These are phyloP conservation scores for Pythium plurisporium DNA, from an alignment of 352 stramenopile genomes.

Conservation along the genomic window DNA sequence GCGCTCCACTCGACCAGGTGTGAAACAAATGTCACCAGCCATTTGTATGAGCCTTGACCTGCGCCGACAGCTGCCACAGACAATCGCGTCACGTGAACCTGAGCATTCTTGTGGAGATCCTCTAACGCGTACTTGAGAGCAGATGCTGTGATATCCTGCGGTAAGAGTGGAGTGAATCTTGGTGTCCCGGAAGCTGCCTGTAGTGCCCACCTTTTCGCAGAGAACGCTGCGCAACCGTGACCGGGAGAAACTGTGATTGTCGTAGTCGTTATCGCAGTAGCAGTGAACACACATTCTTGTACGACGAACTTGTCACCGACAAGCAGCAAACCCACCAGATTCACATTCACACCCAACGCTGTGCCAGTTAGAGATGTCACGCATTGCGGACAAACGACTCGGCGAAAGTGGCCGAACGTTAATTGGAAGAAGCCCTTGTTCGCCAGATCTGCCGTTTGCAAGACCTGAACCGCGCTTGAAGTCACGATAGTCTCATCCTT, in stretches of 20 bases:
- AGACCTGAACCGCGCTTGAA: conserved; percentile 86
- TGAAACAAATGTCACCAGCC: conserved; percentile 90
- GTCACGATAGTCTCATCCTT: conserved; percentile 67
- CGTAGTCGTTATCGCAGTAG: conserved; percentile 31
- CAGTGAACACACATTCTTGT: conserved; percentile 67
- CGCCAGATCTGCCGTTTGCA: conserved; percentile 28
- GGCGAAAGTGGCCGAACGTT: conserved; percentile 59
- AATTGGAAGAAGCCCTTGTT: conserved; percentile 61
- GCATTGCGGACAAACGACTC: conserved; percentile 49
- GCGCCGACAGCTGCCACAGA: conserved; percentile 17
- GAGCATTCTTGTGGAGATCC: conserved; percentile 37
- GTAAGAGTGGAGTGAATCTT: conserved; percentile 58
- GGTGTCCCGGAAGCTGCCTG: conserved; percentile 23
- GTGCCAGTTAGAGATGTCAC: conserved; percentile 37
- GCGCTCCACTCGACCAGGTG: conserved; percentile 75
- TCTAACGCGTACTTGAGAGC: conserved; percentile 62
- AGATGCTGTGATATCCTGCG: conserved; percentile 48
- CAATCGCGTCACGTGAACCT: conserved; percentile 42
- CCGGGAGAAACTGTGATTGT: conserved; percentile 46
- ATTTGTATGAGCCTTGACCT: conserved; percentile 56
- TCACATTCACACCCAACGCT: conserved; percentile 55
- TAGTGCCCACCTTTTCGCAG: conserved; percentile 34
- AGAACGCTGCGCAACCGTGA: conserved; percentile 58
- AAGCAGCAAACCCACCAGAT: conserved; percentile 58
- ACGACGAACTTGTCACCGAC: conserved; percentile 58